A percentile compares a stretch with the other conserved stretches of the same genome.
Evolutionary conservation across 768 basidiomycete species (phyloP).

Genomic region (Russula foetens): DNA sequence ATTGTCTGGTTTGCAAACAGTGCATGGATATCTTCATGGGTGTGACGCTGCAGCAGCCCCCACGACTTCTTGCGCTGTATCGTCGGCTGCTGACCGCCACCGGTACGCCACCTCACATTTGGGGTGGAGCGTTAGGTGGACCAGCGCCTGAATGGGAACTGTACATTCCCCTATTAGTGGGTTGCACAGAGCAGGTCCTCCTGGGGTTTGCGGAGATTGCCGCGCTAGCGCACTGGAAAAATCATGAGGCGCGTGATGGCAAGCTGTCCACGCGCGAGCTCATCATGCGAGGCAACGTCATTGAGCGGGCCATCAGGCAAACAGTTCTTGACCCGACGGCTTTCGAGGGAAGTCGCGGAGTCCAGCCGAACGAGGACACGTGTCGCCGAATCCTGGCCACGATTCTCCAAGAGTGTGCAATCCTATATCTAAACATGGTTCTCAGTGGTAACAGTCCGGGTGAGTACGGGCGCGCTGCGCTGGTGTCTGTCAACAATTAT

Average conservation of each 20-base stretch:
- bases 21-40: slow-evolving; percentile 75
- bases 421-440: slow-evolving; percentile 19
- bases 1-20: slow-evolving; percentile 30
- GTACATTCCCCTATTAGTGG: slow-evolving; percentile 61
- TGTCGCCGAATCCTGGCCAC: slow-evolving; percentile 18
- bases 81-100: slow-evolving; percentile 51
- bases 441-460: slow-evolving; percentile 20
- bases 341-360: slow-evolving; percentile 29
- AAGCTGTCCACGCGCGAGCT: slow-evolving; percentile 69
- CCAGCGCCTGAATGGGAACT: slow-evolving; percentile 32
- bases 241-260: slow-evolving; percentile 51
- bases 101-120: slow-evolving; percentile 31
- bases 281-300: slow-evolving; percentile 58
- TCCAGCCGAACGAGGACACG: slow-evolving; percentile 7
- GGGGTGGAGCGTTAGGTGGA: slow-evolving; percentile 32
- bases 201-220: slow-evolving; percentile 69
- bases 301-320: slow-evolving; percentile 57
- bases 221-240: slow-evolving; percentile 70
- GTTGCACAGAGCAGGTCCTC: slow-evolving; percentile 73
- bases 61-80: slow-evolving; percentile 59
- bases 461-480: slow-evolving; percentile 1
- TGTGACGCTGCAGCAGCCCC: slow-evolving; percentile 49
- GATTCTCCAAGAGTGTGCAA: slow-evolving; percentile 16
- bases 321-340: slow-evolving; percentile 30
- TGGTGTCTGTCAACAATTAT: background rate